A percentile compares a stretch with the other conserved stretches of the same genome.
Conservation (phyloP, 2,329 filamentous ascomycete genomes). For the Camptophora hylomeconis region DNA sequence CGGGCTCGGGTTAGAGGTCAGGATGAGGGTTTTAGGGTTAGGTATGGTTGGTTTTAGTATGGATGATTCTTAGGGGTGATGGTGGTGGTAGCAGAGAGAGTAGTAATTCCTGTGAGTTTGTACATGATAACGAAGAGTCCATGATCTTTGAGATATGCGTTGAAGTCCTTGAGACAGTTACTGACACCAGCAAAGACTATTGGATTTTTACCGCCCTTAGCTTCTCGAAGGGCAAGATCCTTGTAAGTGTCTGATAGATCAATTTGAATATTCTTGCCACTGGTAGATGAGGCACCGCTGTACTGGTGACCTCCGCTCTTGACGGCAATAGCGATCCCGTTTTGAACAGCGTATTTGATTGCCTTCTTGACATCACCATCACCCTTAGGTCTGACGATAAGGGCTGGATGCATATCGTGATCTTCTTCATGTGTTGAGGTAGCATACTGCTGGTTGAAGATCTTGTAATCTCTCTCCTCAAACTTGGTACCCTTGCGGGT, state of each 20-base stretch:
- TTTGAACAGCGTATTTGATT: conserved; percentile 29
- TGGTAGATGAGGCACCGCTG: conserved; percentile 36
- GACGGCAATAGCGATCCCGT: conserved; percentile 32
- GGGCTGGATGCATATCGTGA: conserved; percentile 31
- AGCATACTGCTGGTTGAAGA: conserved; percentile 26
- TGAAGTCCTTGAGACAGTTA: conserved; percentile 30
- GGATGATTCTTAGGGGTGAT: too few relatives aligned
- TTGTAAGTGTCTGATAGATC: conserved; percentile 31
- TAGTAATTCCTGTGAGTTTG: too few relatives aligned
- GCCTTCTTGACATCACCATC: conserved; percentile 30
- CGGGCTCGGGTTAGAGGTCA: too few relatives aligned
- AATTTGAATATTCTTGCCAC: conserved; percentile 33
- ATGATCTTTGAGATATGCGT: conserved; percentile 28
- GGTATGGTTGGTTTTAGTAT: too few relatives aligned
- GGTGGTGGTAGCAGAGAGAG: too few relatives aligned
- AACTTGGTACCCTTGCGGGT: too few relatives aligned
- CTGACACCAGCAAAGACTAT: conserved; percentile 30
- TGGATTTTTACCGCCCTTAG: conserved; percentile 22
- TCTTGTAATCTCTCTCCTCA: background rate
- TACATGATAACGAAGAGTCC: conserved; percentile 33
- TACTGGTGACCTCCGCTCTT: conserved; percentile 39
- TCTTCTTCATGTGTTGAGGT: conserved; percentile 29
- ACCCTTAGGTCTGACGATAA: conserved; percentile 32
- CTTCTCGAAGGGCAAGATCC: conserved; percentile 19
- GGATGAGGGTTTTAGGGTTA: too few relatives aligned